These are phyloP conservation scores for Fraxinus anomala DNA, from an alignment of 257 asterid genomes.

Conservation along the genomic window DNA sequence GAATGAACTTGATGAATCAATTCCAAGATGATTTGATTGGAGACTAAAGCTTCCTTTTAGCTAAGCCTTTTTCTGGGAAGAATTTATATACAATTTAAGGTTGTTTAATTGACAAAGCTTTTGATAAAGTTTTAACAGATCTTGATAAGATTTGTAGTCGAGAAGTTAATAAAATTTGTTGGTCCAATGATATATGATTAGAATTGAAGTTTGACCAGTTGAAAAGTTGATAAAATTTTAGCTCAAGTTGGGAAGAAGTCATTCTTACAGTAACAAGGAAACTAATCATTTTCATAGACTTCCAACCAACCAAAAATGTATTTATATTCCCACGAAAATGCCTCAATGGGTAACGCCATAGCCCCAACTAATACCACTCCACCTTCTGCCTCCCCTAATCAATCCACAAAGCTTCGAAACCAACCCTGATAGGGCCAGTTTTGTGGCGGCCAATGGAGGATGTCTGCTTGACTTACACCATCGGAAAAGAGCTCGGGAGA, in stretches of 20 bases:
- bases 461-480: slow-evolving; percentile 49
- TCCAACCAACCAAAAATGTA: background rate
- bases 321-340: slow-evolving; percentile 17
- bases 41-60: background rate
- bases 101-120: no score
- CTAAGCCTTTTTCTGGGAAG: background rate
- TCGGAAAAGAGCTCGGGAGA: slow-evolving; percentile 89
- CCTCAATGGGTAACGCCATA: background rate
- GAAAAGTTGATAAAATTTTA: no score
- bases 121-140: no score
- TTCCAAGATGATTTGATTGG: background rate
- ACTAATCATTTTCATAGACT: background rate
- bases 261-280: no score
- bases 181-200: no score
- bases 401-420: slow-evolving; percentile 38
- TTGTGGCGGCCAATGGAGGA: slow-evolving; percentile 92
- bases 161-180: no score
- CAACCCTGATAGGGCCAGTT: slow-evolving; percentile 60
- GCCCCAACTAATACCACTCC: slow-evolving; percentile 30
- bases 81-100: no score
- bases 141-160: no score
- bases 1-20: background rate
- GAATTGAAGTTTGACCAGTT: no score
- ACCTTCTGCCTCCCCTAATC: slow-evolving; percentile 37
- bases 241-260: no score